Base-by-base conservation (phyloP, 1,284 basidiomycete species). In the Entoloma clypeatum region DNA sequence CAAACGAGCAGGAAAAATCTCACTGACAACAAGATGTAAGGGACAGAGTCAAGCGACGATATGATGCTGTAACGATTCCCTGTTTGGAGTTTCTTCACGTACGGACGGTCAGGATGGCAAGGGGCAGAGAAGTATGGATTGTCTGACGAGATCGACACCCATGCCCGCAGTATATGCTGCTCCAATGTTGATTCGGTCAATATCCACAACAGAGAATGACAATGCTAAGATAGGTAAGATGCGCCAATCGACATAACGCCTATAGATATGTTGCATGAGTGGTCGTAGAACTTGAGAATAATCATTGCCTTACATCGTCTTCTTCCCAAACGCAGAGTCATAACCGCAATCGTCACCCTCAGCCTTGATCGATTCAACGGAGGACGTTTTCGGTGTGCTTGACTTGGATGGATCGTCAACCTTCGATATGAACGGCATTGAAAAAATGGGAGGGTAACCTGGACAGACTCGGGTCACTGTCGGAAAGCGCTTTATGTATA, bases 151-250 rank as follows among this genome's bases (percentile, higher is more conserved):
- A 39, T 55, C 57, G 19, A 13, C 33, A 18, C 49, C 52, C 58
- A 60, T 60, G 42, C 53, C 56, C 16, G 56, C 52, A 13, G 52
- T 47, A 18, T 54, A 52, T 23, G 56, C 56, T 13, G 50, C 50
- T 21, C 49, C 50, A 41, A 56, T 48, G 41, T 60, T 58, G 9
- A 41, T 43, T 35, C 56, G 43, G 37, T 57, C 58, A 30, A 60
- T 43, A 10, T 57, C 40, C 22, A 56, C 36, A 14, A 56, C 45
- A 22, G 54, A 45, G 33, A 54, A 60, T 7, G 57, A 36, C 13
- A 56, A 35, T 18, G 50, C 55, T 38, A 60, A 41, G 16, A 60
- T 39, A 10, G 54, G 53, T n/a, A 58, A 50, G 41, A 60, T 51
- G 43, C 51, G 50, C 22, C 48, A 24, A 38, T 57, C 53, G 10